Conservation (phyloP, 345 rosid genomes). For the Populus nigra region DNA sequence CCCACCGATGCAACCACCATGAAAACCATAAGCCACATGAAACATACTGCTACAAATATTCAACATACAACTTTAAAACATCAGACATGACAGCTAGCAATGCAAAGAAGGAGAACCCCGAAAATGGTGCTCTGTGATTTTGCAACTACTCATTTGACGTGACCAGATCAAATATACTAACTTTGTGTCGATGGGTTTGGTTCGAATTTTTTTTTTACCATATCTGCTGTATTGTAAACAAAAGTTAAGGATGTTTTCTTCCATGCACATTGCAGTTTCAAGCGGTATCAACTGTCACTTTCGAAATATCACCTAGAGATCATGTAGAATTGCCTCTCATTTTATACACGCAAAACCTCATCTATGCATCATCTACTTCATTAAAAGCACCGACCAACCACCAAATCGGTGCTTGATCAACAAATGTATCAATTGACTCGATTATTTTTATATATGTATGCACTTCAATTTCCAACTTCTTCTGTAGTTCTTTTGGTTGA, state of each 20-base stretch:
- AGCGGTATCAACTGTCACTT: background rate
- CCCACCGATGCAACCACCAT: too few species aligned
- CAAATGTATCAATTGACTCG: background rate
- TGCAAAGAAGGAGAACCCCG: background rate
- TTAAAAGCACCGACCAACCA: too few species aligned
- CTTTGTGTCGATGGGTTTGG: background rate
- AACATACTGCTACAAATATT: too few species aligned
- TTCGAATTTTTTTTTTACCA: background rate
- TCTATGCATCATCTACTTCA: background rate
- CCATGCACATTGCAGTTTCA: background rate
- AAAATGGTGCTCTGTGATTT: too few species aligned
- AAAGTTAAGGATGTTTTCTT: background rate
- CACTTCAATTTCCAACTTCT: background rate
- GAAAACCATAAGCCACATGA: too few species aligned
- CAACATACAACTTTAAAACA: too few species aligned
- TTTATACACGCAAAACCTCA: too few species aligned
- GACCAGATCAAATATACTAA: too few species aligned
- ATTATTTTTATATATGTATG: too few species aligned
- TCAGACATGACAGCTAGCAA: too few species aligned
- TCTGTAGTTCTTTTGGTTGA: background rate
- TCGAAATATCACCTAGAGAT: background rate
- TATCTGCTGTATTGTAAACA: background rate
- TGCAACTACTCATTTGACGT: too few species aligned
- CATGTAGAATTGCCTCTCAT: background rate
- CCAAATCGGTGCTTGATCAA: background rate